Evolutionary conservation across 2,329 filamentous ascomycete genomes (phyloP).

Genomic region (Penicillium sp.): DNA sequence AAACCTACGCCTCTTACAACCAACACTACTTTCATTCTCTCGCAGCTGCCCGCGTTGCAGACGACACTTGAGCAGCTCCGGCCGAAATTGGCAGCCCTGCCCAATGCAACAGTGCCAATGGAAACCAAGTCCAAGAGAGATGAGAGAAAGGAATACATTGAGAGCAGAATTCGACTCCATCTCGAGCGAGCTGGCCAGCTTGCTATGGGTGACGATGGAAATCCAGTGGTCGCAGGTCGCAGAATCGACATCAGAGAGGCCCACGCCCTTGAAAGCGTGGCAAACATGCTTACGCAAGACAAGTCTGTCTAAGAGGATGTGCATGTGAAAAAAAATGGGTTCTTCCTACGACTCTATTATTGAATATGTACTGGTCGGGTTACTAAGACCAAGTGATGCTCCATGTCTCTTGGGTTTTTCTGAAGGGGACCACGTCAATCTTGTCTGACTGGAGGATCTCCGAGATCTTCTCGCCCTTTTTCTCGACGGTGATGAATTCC

Average conservation of each 20-base stretch:
- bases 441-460: slow-evolving; percentile 56
- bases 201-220: slow-evolving; percentile 34
- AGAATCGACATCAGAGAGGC: slow-evolving; percentile 43
- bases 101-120: slow-evolving; percentile 35
- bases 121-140: slow-evolving; percentile 59
- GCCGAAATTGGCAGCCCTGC: slow-evolving; percentile 58
- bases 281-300: slow-evolving; percentile 37
- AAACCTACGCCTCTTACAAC: slow-evolving; percentile 45
- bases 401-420: slow-evolving; percentile 58
- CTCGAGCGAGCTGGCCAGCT: slow-evolving; percentile 59
- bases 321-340: neutral
- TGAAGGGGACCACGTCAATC: slow-evolving; percentile 65
- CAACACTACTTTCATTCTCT: slow-evolving; percentile 68
- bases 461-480: slow-evolving; percentile 55
- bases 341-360: slow-evolving; percentile 7
- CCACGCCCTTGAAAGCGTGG: slow-evolving; percentile 43
- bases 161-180: slow-evolving; percentile 73
- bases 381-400: slow-evolving; percentile 35
- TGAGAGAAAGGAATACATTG: slow-evolving; percentile 78
- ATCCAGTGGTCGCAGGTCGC: slow-evolving; percentile 39
- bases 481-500: slow-evolving; percentile 58
- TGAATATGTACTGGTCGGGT: slow-evolving; percentile 11
- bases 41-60: slow-evolving; percentile 77
- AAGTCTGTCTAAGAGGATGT: slow-evolving; percentile 13
- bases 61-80: slow-evolving; percentile 66